These are phyloP conservation scores for Discostella stelligeroides DNA, from an alignment of 108 stramenopile species.

Conservation along the genomic window DNA sequence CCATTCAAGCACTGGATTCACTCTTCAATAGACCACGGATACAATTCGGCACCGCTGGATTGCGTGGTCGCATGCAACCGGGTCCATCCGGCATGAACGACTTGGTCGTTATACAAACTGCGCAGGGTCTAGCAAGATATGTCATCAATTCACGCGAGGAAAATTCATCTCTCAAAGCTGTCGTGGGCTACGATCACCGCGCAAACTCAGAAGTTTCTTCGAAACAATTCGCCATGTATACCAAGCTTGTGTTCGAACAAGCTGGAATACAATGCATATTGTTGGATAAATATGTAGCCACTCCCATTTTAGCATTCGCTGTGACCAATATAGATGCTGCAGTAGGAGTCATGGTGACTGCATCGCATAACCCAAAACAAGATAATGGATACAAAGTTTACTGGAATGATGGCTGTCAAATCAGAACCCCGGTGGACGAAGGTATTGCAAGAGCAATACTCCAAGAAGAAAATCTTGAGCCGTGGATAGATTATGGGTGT, in stretches of 20 bases:
- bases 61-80: conserved; percentile 89
- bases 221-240: conserved; percentile 83
- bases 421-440: conserved; percentile 90
- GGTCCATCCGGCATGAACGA: conserved; percentile 95
- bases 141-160: conserved; percentile 26
- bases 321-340: conserved; percentile 54
- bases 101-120: conserved; percentile 91
- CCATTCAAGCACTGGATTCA: conserved; percentile 26
- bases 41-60: conserved; percentile 95
- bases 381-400: conserved; percentile 98
- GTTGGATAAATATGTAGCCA: conserved; percentile 84
- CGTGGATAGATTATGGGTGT: conserved; percentile 85
- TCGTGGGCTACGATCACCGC: conserved; percentile 96
- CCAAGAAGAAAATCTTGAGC: conserved; percentile 67
- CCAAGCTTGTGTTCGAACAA: conserved; percentile 82
- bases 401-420: conserved; percentile 95
- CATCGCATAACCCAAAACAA: conserved; percentile 96
- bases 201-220: conserved; percentile 73
- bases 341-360: conserved; percentile 98
- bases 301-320: conserved; percentile 93
- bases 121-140: conserved; percentile 82
- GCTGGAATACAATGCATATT: conserved; percentile 86
- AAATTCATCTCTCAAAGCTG: conserved; percentile 45
- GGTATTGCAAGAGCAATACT: conserved; percentile 85
- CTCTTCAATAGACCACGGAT: conserved; percentile 66